Evolutionary conservation across 106 monocot species (phyloP).

Genomic region (Dendrobium chrysotoxum): DNA sequence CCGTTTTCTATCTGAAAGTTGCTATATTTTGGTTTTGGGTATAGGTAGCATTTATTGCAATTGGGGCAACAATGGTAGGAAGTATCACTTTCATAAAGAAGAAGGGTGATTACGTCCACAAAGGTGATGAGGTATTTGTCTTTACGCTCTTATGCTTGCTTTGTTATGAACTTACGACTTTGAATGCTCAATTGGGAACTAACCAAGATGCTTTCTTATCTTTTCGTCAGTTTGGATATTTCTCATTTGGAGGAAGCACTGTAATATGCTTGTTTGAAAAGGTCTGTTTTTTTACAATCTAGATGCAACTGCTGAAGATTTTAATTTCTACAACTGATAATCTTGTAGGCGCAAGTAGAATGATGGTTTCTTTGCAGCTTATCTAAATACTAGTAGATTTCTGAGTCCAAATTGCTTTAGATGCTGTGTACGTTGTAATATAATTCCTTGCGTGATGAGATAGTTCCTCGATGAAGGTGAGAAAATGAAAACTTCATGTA

Average conservation of each 20-base stretch:
- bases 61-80: constrained; percentile 84
- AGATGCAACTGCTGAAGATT: not conserved
- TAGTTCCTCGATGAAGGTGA: not conserved
- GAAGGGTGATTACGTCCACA: constrained; percentile 51
- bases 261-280: constrained; percentile 91
- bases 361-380: not conserved
- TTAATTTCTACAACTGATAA: not conserved
- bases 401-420: not conserved
- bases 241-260: constrained; percentile 98
- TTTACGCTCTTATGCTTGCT: not conserved
- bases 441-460: not conserved
- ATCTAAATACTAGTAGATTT: not conserved
- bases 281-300: constrained; percentile 29
- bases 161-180: not conserved
- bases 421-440: not conserved
- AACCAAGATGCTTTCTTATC: not conserved
- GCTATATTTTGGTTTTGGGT: not conserved
- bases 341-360: not conserved
- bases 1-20: not conserved
- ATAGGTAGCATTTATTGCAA: constrained; percentile 81
- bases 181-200: constrained; percentile 1
- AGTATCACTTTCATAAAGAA: constrained; percentile 60
- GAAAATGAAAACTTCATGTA: not conserved
- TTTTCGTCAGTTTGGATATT: constrained; percentile 78
- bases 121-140: constrained; percentile 72